Evolutionary conservation across 441 rosid genomes (phyloP), one percentile per base, ranked within the genome.

Genomic region (Brassica balearica): DNA sequence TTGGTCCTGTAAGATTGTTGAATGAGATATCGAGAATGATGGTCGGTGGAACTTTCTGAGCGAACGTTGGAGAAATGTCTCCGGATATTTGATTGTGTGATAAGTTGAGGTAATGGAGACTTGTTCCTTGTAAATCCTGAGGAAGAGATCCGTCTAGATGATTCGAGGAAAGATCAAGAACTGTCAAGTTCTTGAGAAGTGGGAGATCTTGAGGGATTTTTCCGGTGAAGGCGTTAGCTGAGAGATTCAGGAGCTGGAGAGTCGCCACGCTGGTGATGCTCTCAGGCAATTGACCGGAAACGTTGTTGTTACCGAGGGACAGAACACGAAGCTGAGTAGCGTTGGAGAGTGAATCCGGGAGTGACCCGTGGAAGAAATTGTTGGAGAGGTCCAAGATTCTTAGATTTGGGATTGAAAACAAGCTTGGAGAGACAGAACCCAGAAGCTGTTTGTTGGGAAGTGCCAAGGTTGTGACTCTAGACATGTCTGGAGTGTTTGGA

Each of bases 1-100:
- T 88, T 19, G 91, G 79, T 56, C 97, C 97, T 4, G 92, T 94
- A 22, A 94, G 84, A 36, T 91, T 90, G 77, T 94, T 94, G 92
- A 91, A 92, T 1, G 97, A 91, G 61, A 92, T 85, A 84, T 94
- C 96, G 12, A 92, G 17, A 8, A 88, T 86, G 12, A 91, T 78
- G 58, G 72, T 90, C 38, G 51, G 74, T 8, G 94, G 89, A 14
- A 88, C 75, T 41, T 80, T 71, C 72, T 81, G 75, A 1, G 85
- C 86, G 60, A 94, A 92, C 2, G 61, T 76, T 7, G 86, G 84
- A 3, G 95, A 78, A 4, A 94, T 92, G 9, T 82, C 15, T 1
- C 98, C 89, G 7, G 89, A 81, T 71, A 94, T 82, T 72, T 85
- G 88, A 81, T 94, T 94, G 79, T 69, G 86, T 65, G 98, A 94